Evolutionary conservation across 108 stramenopile species (phyloP).

Genomic region (Schizochytrium sp.): DNA sequence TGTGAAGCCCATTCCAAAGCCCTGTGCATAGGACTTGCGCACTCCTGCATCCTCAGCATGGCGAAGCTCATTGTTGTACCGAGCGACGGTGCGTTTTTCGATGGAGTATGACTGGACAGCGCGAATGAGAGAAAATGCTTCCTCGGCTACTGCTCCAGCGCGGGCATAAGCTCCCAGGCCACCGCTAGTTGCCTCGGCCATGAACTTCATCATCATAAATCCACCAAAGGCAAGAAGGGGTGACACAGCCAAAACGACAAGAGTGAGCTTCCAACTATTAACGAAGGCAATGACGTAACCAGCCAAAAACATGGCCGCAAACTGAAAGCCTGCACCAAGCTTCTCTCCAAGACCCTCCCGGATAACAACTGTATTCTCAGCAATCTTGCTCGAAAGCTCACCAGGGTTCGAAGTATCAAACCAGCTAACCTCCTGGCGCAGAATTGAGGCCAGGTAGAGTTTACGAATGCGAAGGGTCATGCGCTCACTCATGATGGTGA

Average conservation of each 20-base stretch:
- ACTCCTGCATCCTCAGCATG: conserved; percentile 64
- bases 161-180: conserved; percentile 62
- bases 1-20: conserved; percentile 3
- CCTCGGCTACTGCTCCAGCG: conserved; percentile 70
- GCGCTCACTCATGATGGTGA: conserved; percentile 36
- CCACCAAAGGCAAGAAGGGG: neutral
- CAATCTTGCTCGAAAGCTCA: conserved; percentile 82
- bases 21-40: conserved; percentile 50
- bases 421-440: conserved; percentile 88
- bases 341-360: conserved; percentile 71
- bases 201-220: conserved; percentile 3
- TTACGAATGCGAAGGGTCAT: conserved; percentile 48
- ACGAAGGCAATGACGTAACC: conserved; percentile 31
- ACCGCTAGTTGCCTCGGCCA: conserved; percentile 12
- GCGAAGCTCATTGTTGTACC: conserved; percentile 69
- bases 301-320: conserved; percentile 6
- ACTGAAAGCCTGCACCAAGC: conserved; percentile 35
- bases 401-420: conserved; percentile 86
- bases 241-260: conserved; percentile 25
- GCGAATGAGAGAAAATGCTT: conserved; percentile 75
- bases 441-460: conserved; percentile 65
- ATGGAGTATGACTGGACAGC: conserved; percentile 77
- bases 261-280: neutral
- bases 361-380: conserved; percentile 89
- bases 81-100: conserved; percentile 67